phyloP scores from a whole-genome alignment of 371 early-diverging fungal genomes.

The Umbelopsis sp. region DNA sequence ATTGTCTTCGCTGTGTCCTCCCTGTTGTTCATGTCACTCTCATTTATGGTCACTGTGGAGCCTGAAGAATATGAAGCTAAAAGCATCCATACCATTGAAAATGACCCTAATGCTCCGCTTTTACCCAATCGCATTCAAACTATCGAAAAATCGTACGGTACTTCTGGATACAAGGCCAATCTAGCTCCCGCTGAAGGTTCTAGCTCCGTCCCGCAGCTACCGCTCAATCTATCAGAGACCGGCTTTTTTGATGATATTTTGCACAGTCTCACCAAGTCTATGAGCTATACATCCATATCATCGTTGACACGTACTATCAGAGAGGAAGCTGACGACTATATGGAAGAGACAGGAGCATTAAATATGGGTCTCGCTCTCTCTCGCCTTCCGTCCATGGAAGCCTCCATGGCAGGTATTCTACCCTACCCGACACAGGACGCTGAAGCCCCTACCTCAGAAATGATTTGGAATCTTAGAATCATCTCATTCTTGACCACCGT shows the following conservation, averaged over 20 bases:
- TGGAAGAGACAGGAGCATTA: slow-evolving; percentile 2
- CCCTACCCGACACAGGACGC: neutral
- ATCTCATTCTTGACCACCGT: slow-evolving; percentile 32
- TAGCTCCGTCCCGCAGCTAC: neutral
- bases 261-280: neutral
- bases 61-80: neutral
- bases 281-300: neutral
- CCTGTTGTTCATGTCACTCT: neutral
- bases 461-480: slow-evolving; percentile 15
- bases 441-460: slow-evolving; percentile 9
- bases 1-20: neutral
- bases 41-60: slow-evolving; percentile 12
- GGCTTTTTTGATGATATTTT: slow-evolving; percentile 1
- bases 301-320: slow-evolving; percentile 2
- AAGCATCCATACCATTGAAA: neutral
- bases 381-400: slow-evolving; percentile 13
- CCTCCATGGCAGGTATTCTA: slow-evolving; percentile 19
- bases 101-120: neutral
- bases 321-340: slow-evolving; percentile 17
- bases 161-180: neutral
- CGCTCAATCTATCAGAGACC: neutral
- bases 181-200: slow-evolving; percentile 1
- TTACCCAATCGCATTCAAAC: neutral
- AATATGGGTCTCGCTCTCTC: slow-evolving; percentile 17
- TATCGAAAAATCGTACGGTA: slow-evolving; percentile 11